A percentile compares a stretch with the other conserved stretches of the same genome.
These are phyloP conservation scores for Rosa persica DNA, from an alignment of 306 rosid genomes.

Conservation along the genomic window DNA sequence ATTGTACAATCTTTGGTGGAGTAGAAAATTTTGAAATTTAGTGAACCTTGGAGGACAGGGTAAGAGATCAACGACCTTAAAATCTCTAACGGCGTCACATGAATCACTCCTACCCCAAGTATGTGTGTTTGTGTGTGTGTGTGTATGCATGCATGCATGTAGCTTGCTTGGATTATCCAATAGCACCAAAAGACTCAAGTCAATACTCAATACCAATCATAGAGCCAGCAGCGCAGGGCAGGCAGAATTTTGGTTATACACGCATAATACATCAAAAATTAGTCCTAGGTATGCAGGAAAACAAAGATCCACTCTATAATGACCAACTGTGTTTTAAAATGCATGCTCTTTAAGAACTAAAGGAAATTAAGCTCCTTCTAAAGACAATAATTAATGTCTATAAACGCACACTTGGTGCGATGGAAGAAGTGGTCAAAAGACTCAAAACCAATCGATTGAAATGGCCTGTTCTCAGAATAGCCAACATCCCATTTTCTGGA, in stretches of 20 bases:
- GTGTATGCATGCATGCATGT: too few relatives aligned
- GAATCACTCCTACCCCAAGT: too few relatives aligned
- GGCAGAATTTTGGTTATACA: not conserved
- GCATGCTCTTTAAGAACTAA: not conserved
- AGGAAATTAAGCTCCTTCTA: not conserved
- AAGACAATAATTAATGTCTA: not conserved
- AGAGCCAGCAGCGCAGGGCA: not conserved
- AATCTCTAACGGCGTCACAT: too few relatives aligned
- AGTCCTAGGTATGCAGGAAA: constrained; percentile 16
- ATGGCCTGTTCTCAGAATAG: constrained; percentile 37
- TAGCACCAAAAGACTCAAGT: not conserved
- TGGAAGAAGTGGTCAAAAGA: constrained; percentile 3
- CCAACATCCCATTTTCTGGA: constrained; percentile 74
- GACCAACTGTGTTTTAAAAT: not conserved
- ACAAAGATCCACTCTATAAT: constrained; percentile 30
- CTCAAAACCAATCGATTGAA: constrained; percentile 22
- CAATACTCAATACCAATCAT: not conserved
- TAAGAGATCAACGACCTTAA: too few relatives aligned
- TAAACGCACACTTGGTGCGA: not conserved
- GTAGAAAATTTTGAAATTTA: too few relatives aligned
- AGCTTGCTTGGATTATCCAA: not conserved
- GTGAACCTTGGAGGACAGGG: too few relatives aligned
- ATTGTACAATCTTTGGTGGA: too few relatives aligned
- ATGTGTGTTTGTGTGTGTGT: too few relatives aligned
- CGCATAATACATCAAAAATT: not conserved